phyloP scores from a whole-genome alignment of 768 basidiomycete species.

The Termitomyces sp. region DNA sequence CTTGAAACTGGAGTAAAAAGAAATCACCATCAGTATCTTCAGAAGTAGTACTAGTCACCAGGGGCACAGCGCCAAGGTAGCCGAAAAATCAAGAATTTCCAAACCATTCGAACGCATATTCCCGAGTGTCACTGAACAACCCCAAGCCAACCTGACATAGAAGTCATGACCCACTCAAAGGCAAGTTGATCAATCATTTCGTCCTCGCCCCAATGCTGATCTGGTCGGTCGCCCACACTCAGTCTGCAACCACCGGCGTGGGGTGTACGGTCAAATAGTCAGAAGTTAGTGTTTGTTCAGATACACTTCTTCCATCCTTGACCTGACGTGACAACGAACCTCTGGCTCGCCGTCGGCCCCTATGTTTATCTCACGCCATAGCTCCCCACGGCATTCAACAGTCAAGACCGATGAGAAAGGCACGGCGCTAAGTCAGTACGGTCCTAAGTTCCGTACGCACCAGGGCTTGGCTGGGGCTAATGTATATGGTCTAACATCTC shows the following conservation, averaged over 20 bases:
- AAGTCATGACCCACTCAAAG: background rate
- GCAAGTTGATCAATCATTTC: background rate
- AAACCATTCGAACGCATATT: too few relatives aligned
- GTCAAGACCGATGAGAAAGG: background rate
- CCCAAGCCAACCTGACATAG: background rate
- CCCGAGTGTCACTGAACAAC: too few relatives aligned
- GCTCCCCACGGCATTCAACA: background rate
- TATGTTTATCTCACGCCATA: background rate
- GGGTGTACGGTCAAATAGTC: too few relatives aligned
- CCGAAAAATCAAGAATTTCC: too few relatives aligned
- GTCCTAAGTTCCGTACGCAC: too few relatives aligned
- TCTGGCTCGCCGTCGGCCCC: slow-evolving; percentile 7
- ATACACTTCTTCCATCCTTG: background rate
- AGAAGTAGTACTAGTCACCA: background rate
- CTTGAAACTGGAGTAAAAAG: background rate
- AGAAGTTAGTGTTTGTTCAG: background rate
- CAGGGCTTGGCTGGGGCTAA: too few relatives aligned
- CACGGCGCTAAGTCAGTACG: too few relatives aligned
- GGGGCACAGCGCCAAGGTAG: too few relatives aligned
- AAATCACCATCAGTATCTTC: background rate
- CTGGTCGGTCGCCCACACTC: background rate
- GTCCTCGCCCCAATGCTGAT: too few relatives aligned
- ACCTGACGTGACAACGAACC: background rate
- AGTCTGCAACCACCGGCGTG: background rate
- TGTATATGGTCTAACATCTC: too few relatives aligned